These are phyloP conservation scores for Lipomyces mesembrius DNA, from an alignment of 805 yeast species.

Conservation along the genomic window DNA sequence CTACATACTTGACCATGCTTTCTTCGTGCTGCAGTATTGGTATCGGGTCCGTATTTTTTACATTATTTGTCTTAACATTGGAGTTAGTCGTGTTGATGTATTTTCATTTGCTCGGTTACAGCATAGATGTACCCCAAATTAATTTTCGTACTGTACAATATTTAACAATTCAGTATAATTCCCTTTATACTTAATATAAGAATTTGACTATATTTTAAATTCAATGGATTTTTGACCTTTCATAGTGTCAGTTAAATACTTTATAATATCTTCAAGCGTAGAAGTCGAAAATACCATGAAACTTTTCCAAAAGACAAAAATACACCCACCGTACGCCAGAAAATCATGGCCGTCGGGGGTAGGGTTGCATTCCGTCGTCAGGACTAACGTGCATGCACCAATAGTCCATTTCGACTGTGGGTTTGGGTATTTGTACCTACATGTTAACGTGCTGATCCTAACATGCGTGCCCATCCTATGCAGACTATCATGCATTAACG, in stretches of 20 bases:
- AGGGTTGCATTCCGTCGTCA: too few species aligned
- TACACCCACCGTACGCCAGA: too few species aligned
- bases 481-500: neutral
- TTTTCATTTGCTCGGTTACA: neutral
- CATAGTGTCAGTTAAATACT: too few species aligned
- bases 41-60: neutral
- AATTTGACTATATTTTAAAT: too few species aligned
- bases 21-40: neutral
- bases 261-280: too few species aligned
- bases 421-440: neutral
- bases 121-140: neutral
- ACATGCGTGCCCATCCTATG: neutral
- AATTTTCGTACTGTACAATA: neutral
- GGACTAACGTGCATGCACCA: too few species aligned
- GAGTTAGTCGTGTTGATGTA: slow-evolving; percentile 1
- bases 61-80: neutral
- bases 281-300: too few species aligned
- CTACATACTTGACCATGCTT: neutral
- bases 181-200: too few species aligned
- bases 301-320: too few species aligned
- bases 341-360: too few species aligned
- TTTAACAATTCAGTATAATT: too few species aligned
- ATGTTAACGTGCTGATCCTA: neutral
- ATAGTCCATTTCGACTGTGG: neutral
- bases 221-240: too few species aligned